These are phyloP conservation scores for Coniochaeta sp. DNA, from an alignment of 2,329 filamentous ascomycete species.

Conservation along the genomic window DNA sequence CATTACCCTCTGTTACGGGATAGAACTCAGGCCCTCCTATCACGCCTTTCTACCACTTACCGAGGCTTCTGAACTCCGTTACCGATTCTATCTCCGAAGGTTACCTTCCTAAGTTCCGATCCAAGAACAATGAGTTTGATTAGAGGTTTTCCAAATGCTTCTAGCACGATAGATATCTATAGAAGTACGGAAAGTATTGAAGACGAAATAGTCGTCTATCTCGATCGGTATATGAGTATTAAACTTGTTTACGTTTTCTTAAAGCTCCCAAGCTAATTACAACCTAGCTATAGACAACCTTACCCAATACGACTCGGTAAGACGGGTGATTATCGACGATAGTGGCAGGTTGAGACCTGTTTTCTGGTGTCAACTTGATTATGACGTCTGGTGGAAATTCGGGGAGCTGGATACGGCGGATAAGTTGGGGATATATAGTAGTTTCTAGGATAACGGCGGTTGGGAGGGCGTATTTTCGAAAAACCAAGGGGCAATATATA, in stretches of 20 bases:
- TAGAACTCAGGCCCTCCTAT: neutral
- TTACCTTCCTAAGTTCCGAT: neutral
- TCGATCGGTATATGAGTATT: neutral
- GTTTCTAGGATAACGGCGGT: too few species aligned
- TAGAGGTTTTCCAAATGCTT: neutral
- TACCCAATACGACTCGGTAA: too few species aligned
- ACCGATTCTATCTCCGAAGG: neutral
- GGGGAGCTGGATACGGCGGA: too few species aligned
- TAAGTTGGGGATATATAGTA: too few species aligned
- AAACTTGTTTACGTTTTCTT: neutral
- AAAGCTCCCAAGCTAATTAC: neutral
- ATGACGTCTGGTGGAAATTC: neutral
- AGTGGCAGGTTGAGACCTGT: neutral
- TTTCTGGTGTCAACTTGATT: neutral
- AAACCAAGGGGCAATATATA: too few species aligned
- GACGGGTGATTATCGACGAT: neutral
- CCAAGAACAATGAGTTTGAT: neutral
- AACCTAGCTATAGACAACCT: neutral
- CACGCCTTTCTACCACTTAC: neutral
- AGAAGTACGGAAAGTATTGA: neutral
- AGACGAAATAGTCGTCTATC: neutral
- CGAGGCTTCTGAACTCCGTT: too few species aligned
- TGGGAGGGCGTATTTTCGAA: too few species aligned
- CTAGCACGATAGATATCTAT: neutral
- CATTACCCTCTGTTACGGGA: neutral